Evolutionary conservation across 257 asterid genomes (phyloP).

Genomic region (Cynanchum wilfordii): DNA sequence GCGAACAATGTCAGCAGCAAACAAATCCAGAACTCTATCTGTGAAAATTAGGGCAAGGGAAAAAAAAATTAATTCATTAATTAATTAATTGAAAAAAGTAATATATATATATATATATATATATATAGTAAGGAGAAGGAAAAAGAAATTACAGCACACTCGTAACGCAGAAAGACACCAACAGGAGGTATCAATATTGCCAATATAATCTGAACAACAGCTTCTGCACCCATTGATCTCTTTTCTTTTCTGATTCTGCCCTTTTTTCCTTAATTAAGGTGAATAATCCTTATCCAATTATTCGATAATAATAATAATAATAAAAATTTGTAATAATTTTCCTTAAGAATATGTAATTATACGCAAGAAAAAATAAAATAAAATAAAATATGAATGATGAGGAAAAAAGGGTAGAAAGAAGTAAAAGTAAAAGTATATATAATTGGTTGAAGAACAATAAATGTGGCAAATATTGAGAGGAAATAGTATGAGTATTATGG

Average conservation of each 20-base stretch:
- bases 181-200: conserved; percentile 81
- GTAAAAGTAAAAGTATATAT: too few species aligned
- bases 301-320: too few species aligned
- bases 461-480: background rate
- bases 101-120: background rate
- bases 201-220: conserved; percentile 66
- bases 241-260: too few species aligned
- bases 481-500: background rate
- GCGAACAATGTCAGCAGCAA: conserved; percentile 64
- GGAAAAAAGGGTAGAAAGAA: too few species aligned
- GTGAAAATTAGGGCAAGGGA: conserved; percentile 19
- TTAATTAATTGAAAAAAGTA: background rate
- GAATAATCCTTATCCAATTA: too few species aligned
- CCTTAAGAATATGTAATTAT: too few species aligned
- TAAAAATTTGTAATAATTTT: too few species aligned
- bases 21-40: conserved; percentile 86
- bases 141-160: conserved; percentile 52
- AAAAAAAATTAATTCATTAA: too few species aligned
- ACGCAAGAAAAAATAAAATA: too few species aligned
- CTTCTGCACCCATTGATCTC: conserved; percentile 52
- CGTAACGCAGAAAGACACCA: conserved; percentile 90
- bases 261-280: too few species aligned
- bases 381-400: too few species aligned
- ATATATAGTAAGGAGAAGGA: background rate
- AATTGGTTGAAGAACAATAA: too few species aligned